These are phyloP conservation scores for Beauveria scarabaeidicola DNA, from an alignment of 2,329 filamentous ascomycete species.

Conservation along the genomic window DNA sequence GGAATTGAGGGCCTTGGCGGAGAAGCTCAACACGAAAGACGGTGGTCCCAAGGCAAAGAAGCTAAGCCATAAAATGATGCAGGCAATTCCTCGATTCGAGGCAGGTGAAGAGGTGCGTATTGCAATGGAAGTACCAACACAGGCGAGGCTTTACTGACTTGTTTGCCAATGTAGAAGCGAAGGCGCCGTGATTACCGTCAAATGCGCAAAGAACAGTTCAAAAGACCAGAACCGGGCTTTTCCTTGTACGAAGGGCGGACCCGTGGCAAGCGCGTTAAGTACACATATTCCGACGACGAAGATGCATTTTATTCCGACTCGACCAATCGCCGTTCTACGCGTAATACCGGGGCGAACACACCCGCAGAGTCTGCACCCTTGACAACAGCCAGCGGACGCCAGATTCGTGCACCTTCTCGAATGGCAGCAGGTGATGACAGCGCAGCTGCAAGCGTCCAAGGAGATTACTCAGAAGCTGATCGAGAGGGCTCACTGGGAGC, in stretches of 20 bases:
- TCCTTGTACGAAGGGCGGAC: constrained; percentile 95
- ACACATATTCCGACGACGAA: constrained; percentile 90
- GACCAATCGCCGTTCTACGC: constrained; percentile 57
- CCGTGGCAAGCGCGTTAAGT: constrained; percentile 90
- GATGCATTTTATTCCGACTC: constrained; percentile 61
- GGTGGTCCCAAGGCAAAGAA: constrained; percentile 72
- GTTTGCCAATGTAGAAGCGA: constrained; percentile 58
- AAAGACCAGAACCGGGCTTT: constrained; percentile 78
- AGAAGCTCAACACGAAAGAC: constrained; percentile 68
- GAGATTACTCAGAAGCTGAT: constrained; percentile 32
- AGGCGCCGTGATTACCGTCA: constrained; percentile 86
- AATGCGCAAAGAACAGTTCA: constrained; percentile 77
- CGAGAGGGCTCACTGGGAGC: constrained; percentile 33
- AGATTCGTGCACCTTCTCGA: constrained; percentile 62
- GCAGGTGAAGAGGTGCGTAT: constrained; percentile 73
- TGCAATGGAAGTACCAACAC: not conserved
- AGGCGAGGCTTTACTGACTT: constrained; percentile 13
- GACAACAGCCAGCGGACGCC: constrained; percentile 79
- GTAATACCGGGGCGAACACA: constrained; percentile 66
- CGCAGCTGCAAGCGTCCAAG: constrained; percentile 37
- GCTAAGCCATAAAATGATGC: constrained; percentile 66
- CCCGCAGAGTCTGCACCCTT: constrained; percentile 57
- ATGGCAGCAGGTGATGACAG: constrained; percentile 51
- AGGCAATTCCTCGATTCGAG: constrained; percentile 82
- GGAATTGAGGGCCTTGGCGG: constrained; percentile 66